Conservation (phyloP, 2,329 filamentous ascomycete species). For the Sporothrix euskadiensis region DNA sequence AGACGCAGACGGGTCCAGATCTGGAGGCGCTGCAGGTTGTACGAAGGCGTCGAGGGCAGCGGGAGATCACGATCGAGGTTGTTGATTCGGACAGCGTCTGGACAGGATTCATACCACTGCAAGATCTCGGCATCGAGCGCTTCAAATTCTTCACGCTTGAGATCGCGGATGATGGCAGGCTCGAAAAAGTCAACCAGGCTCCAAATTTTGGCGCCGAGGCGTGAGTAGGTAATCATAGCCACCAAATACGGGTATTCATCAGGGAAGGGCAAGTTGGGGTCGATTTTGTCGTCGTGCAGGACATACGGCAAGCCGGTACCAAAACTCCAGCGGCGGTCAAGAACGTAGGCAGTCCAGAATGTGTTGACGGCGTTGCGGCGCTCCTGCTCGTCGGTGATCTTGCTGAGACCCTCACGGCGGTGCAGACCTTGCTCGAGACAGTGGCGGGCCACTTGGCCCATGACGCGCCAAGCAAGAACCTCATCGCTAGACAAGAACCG, state of each 20-base stretch:
- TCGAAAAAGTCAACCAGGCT: conserved; percentile 71
- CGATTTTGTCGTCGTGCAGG: conserved; percentile 51
- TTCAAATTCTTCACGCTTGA: conserved; percentile 73
- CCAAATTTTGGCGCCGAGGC: conserved; percentile 85
- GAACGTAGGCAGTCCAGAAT: conserved; percentile 55
- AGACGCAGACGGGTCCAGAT: conserved; percentile 83
- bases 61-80: conserved; percentile 57
- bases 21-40: conserved; percentile 70
- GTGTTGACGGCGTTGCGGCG: conserved; percentile 42
- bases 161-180: conserved; percentile 58
- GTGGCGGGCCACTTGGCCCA: conserved; percentile 70
- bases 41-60: conserved; percentile 57
- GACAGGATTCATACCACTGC: conserved; percentile 82
- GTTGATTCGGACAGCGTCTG: conserved; percentile 57
- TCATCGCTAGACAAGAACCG: conserved; percentile 87
- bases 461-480: conserved; percentile 79
- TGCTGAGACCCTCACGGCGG: conserved; percentile 51
- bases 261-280: conserved; percentile 58
- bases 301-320: conserved; percentile 53
- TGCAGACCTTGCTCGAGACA: conserved; percentile 53
- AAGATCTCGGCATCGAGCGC: conserved; percentile 80
- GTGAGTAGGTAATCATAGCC: conserved; percentile 82
- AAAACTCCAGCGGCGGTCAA: conserved; percentile 55
- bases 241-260: conserved; percentile 69
- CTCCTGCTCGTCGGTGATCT: conserved; percentile 40